These are phyloP conservation scores for Mortierella sp. DNA, from an alignment of 371 early-diverging fungal species.

Conservation along the genomic window DNA sequence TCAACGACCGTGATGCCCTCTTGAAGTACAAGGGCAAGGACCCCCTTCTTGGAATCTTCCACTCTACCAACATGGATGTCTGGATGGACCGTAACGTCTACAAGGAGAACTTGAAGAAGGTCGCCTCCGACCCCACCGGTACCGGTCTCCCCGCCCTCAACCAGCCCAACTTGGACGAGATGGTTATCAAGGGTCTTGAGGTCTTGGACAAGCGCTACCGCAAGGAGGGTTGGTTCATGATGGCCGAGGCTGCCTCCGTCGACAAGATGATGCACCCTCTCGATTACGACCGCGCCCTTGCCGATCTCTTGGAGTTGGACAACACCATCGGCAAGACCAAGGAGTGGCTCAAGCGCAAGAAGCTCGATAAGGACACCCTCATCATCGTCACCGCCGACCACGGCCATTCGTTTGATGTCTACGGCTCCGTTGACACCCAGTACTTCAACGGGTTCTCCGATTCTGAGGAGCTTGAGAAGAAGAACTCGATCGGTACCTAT, in stretches of 20 bases:
- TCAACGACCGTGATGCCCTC: constrained; percentile 67
- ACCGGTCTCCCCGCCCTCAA: constrained; percentile 66
- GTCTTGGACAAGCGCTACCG: constrained; percentile 74
- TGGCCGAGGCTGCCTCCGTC: constrained; percentile 83
- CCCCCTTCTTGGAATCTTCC: constrained; percentile 81
- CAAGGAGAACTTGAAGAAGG: constrained; percentile 66
- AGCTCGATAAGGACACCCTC: constrained; percentile 73
- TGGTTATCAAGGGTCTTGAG: constrained; percentile 78
- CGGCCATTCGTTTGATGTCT: constrained; percentile 80
- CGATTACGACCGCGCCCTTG: constrained; percentile 79
- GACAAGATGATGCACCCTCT: constrained; percentile 82
- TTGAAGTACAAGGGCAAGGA: constrained; percentile 65
- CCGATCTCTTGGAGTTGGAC: constrained; percentile 81
- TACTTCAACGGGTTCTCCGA: constrained; percentile 56
- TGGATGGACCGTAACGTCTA: constrained; percentile 81
- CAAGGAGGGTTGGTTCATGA: constrained; percentile 79
- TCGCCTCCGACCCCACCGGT: constrained; percentile 64
- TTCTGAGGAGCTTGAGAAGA: constrained; percentile 62
- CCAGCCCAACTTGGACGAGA: constrained; percentile 79
- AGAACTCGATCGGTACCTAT: constrained; percentile 74
- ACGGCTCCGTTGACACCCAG: constrained; percentile 75
- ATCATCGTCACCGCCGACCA: constrained; percentile 83
- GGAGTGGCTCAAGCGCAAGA: constrained; percentile 67
- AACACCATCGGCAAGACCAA: constrained; percentile 73
- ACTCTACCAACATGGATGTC: constrained; percentile 70